Conservation (phyloP, 2,329 filamentous ascomycete species). For the Zopfia rhizophila region DNA sequence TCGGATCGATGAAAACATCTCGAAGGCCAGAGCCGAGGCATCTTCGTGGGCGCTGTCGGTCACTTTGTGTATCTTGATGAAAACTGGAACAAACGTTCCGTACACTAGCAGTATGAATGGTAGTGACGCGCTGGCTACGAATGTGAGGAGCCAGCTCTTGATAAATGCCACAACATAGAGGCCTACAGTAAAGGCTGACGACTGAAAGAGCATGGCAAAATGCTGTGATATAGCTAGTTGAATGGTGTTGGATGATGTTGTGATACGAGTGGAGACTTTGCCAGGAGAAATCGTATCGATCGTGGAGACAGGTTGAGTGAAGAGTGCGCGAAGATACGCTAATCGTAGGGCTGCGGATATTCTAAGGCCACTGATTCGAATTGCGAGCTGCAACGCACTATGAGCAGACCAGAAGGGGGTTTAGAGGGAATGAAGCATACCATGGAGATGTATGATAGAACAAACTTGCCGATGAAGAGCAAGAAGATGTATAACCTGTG, state of each 20-base stretch:
- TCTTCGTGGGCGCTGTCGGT: constrained; percentile 44
- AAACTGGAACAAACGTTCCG: constrained; percentile 40
- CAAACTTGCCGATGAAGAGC: constrained; percentile 50
- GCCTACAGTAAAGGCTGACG: constrained; percentile 45
- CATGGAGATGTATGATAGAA: constrained; percentile 46
- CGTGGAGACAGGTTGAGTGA: constrained; percentile 60
- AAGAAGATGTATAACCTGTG: constrained; percentile 43
- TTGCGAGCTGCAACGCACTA: constrained; percentile 50
- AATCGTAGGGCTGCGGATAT: constrained; percentile 63
- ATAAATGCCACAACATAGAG: constrained; percentile 60
- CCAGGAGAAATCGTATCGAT: constrained; percentile 63
- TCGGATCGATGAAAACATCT: constrained; percentile 52
- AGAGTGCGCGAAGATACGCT: constrained; percentile 61
- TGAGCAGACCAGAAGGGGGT: constrained; percentile 2
- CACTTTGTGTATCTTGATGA: constrained; percentile 45
- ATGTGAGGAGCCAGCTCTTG: constrained; percentile 63
- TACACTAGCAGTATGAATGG: constrained; percentile 50
- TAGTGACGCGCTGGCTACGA: constrained; percentile 60
- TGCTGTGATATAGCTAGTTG: constrained; percentile 67
- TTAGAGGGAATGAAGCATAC: constrained; percentile 19
- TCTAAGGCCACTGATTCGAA: constrained; percentile 62
- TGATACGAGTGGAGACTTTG: constrained; percentile 63
- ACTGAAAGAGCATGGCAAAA: constrained; percentile 59
- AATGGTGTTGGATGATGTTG: constrained; percentile 62
- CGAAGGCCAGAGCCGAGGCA: constrained; percentile 49